Base-by-base conservation (phyloP, 345 rosid species). In the Xanthoceras sorbifolium region DNA sequence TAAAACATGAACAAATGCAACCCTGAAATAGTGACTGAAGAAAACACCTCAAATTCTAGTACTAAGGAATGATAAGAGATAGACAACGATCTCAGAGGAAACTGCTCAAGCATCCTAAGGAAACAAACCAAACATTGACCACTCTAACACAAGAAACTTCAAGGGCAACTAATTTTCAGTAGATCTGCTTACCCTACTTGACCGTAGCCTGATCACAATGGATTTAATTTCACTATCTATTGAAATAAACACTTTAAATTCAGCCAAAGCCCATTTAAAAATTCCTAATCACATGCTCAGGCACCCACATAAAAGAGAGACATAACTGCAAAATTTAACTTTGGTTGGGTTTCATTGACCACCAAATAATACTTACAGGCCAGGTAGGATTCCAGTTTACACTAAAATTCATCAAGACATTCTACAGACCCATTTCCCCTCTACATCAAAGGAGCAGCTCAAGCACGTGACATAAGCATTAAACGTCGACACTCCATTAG, bases 371-470 rank as follows among this genome's bases (percentile, higher is more conserved):
- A 22, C 52, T 25, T n/a, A 67, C n/a, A 38, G 29, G 28, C 71
- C 12, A 22, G 26, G 18, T 38, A 23, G 6, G 15, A 20, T 32
- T 64, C 36, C 38, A 5, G 15, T 6, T 46, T 69, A 15, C 36
- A 40, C 23, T 69, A 69, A 15, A 26, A 68, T 7, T 68, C 73
- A 18, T 70, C 63, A 29, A 54, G 74, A 22, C 31, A 62, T 38
- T 29, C 54, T 34, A 52, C 17, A 9, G 63, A 52, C 36, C 36
- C 26, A 70, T 31, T n/a, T 31, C 28, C 52, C 32, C 38, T 55
- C 64, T 31, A 73, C 59, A 73, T 18, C n/a, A 73, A 62, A 62
- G 12, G 48, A 62, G 76, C 68, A 62, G 59, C 29, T 62, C 18
- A 23, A 73, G 66, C 59, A 60, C 54, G 1, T 1, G 40, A 32